Base-by-base conservation (phyloP, 371 early-diverging fungal genomes). In the Cokeromyces recurvatus region DNA sequence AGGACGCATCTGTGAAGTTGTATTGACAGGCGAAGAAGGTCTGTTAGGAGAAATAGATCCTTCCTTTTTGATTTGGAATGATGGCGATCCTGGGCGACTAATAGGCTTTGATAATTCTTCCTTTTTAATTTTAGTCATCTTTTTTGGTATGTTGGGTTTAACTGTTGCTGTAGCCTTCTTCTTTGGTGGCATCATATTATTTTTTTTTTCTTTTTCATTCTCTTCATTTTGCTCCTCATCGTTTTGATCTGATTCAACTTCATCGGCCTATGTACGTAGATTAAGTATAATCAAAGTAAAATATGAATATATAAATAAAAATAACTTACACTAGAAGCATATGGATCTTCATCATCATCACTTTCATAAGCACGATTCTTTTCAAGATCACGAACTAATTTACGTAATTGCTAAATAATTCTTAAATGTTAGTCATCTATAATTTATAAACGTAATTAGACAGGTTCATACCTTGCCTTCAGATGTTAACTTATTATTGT, bases 281-380 rank as follows among this genome's bases (percentile, higher is more conserved):
- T n/a, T 24, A 41, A 24, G 36, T 34, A 11, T 54, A 16, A 46
- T 39, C n/a, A 5, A 20, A 43, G 20, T 12, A 51, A 3, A 63
- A 52, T 10, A 44, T 35, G n/a, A 29, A 11, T 24, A 40, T 23
- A 46, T 7, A 41, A 17, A 25, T 68, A 68, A 76, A n/a, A n/a
- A n/a, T n/a, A n/a, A n/a, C n/a, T n/a, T n/a, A n/a, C 73, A 64
- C 82, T 75, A 3, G 80, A 75, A 4, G 81, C 81, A 70, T 89
- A 90, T 2, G 88, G 87, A 57, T 82, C 77, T 8, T 82, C 84
- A 22, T 89, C 89, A 25, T 81, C 80, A 42, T 89, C 89, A 37
- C 85, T 84, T 21, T 85, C 89, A 51, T 90, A 89, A 2, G 71
- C 84, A 15, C 68, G 69, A 52, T 83, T 84, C 56, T 85, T 78